These are phyloP conservation scores for Rhodotorula kratochvilovae DNA, from an alignment of 768 basidiomycete genomes.

Conservation along the genomic window DNA sequence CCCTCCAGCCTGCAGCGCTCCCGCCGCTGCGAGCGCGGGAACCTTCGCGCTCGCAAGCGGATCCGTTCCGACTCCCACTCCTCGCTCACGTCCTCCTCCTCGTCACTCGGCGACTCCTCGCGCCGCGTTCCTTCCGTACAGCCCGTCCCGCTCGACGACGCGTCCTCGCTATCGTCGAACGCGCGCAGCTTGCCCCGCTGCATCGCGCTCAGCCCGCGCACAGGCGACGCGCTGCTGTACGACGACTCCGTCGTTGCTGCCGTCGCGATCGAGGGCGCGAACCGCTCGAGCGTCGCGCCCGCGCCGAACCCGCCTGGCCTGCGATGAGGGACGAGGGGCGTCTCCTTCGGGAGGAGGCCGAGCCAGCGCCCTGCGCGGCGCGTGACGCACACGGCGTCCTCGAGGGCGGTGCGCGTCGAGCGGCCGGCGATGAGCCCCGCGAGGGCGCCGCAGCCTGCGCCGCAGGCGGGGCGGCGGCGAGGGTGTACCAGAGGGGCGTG, in stretches of 20 bases:
- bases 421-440: conserved; percentile 8
- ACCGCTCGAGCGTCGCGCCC: neutral
- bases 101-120: neutral
- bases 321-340: neutral
- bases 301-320: neutral
- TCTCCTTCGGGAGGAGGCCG: conserved; percentile 4
- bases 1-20: neutral
- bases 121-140: neutral
- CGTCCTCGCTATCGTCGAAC: neutral
- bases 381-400: neutral
- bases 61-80: too few species aligned
- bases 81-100: too few species aligned
- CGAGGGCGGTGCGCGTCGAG: conserved; percentile 3
- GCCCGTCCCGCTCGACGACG: neutral
- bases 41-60: too few species aligned
- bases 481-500: conserved; percentile 15
- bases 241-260: neutral
- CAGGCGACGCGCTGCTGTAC: neutral
- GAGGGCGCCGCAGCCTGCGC: neutral
- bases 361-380: conserved; percentile 2
- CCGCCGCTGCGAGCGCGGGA: too few species aligned
- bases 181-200: neutral
- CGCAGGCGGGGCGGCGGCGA: conserved; percentile 8
- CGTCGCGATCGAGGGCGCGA: neutral
- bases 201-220: neutral